A percentile compares a stretch with the other conserved stretches of the same genome.
Evolutionary conservation across 352 stramenopile species (phyloP).

Genomic region (Phytophthora meadii): DNA sequence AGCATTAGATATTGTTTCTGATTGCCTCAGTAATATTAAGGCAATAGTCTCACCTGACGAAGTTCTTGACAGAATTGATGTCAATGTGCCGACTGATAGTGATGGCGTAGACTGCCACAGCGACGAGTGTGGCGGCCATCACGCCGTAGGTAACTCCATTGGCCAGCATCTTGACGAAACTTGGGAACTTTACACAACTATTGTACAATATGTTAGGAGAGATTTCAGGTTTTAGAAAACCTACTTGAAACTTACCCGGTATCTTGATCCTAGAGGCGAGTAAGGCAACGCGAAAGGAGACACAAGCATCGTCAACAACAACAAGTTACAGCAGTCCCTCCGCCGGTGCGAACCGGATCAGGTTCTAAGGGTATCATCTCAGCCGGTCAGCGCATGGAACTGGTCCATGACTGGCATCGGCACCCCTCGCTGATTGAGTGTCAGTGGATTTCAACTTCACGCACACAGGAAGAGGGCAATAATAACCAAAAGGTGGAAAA

Average conservation of each 20-base stretch:
- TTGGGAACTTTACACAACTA: background rate
- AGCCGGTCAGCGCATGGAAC: constrained; percentile 57
- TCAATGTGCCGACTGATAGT: constrained; percentile 58
- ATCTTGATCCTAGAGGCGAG: constrained; percentile 13
- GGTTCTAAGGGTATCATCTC: constrained; percentile 74
- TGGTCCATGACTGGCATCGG: constrained; percentile 53
- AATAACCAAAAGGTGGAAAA: background rate
- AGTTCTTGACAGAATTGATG: constrained; percentile 64
- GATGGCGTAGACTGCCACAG: constrained; percentile 72
- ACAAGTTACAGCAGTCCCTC: constrained; percentile 59
- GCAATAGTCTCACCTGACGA: constrained; percentile 54
- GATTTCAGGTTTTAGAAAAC: background rate
- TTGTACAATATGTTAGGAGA: background rate
- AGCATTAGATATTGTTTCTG: background rate
- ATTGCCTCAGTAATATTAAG: background rate
- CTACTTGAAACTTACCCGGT: background rate
- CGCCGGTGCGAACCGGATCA: constrained; percentile 70
- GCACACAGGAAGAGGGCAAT: background rate
- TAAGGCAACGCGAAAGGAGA: constrained; percentile 14
- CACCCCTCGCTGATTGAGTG: constrained; percentile 68
- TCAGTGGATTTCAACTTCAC: constrained; percentile 38
- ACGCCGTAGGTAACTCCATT: constrained; percentile 57
- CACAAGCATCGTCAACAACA: constrained; percentile 40
- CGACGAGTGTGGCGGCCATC: constrained; percentile 69
- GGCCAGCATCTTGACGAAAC: constrained; percentile 46